Evolutionary conservation across 352 stramenopile species (phyloP).

Genomic region (Globisporangium nagaii): DNA sequence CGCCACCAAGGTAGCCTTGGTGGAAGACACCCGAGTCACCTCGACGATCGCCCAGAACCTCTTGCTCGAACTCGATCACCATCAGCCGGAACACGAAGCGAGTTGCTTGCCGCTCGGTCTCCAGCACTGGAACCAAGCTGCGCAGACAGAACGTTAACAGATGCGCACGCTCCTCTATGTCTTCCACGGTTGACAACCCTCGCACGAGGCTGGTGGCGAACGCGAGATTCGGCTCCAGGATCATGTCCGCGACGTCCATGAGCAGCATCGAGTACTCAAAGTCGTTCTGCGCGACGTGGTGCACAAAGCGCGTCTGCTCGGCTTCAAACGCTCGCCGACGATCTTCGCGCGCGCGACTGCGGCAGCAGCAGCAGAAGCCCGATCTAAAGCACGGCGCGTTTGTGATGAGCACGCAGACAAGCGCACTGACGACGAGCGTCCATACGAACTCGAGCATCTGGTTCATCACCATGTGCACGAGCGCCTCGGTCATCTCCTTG

Average conservation of each 20-base stretch:
- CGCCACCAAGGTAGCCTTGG: conserved; percentile 21
- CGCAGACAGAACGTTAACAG: conserved; percentile 24
- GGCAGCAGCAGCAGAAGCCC: conserved; percentile 57
- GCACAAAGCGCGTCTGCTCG: conserved; percentile 24
- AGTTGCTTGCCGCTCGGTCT: conserved; percentile 39
- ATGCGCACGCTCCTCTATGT: neutral
- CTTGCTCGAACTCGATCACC: conserved; percentile 21
- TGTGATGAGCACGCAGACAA: conserved; percentile 36
- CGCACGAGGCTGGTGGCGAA: conserved; percentile 21
- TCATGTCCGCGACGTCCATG: conserved; percentile 31
- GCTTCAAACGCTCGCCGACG: conserved; percentile 34
- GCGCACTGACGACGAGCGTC: conserved; percentile 19
- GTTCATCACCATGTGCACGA: conserved; percentile 18
- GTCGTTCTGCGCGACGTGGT: conserved; percentile 64
- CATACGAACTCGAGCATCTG: conserved; percentile 31
- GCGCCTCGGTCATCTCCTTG: conserved; percentile 5
- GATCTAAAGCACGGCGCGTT: conserved; percentile 42
- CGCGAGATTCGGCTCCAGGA: conserved; percentile 41
- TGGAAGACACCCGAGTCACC: conserved; percentile 1
- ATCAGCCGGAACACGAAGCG: conserved; percentile 49
- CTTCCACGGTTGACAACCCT: neutral
- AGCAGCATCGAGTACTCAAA: conserved; percentile 67
- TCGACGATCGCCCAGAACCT: neutral
- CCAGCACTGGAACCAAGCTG: conserved; percentile 41
- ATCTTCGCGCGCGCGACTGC: conserved; percentile 28